Conservation (phyloP, 306 rosid species). For the Echinosophora koreensis region DNA sequence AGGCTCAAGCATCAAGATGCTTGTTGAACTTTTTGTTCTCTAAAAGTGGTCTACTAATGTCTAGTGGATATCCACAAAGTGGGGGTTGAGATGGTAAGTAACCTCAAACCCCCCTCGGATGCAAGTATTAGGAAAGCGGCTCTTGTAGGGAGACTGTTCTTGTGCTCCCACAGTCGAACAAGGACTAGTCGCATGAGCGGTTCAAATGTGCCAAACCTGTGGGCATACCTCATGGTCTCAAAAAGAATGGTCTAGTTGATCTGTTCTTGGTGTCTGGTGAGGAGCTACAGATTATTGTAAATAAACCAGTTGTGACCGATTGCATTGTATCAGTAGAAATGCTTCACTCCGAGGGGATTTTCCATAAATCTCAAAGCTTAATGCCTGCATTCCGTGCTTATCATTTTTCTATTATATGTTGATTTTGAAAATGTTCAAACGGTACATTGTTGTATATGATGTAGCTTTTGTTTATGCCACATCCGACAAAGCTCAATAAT, state of each 20-base stretch:
- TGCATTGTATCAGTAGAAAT: neutral
- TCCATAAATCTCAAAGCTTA: constrained; percentile 7
- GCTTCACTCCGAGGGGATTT: neutral
- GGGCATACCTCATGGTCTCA: no score
- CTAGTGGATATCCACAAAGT: no score
- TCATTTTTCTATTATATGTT: constrained; percentile 9
- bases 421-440: constrained; percentile 25
- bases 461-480: neutral
- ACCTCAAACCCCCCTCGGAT: no score
- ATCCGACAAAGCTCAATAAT: constrained; percentile 6
- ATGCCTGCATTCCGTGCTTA: neutral
- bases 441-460: constrained; percentile 18
- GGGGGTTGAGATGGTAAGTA: no score
- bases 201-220: no score
- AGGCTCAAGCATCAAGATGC: neutral
- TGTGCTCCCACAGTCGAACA: no score
- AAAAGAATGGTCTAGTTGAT: neutral
- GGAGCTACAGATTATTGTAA: neutral
- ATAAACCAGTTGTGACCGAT: neutral
- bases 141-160: no score
- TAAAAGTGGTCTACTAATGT: neutral
- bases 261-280: neutral
- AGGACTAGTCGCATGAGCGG: no score
- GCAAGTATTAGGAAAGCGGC: neutral
- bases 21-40: neutral